Conservation (phyloP, 495 filamentous ascomycete species). For the Penicillium atrosanguineum region DNA sequence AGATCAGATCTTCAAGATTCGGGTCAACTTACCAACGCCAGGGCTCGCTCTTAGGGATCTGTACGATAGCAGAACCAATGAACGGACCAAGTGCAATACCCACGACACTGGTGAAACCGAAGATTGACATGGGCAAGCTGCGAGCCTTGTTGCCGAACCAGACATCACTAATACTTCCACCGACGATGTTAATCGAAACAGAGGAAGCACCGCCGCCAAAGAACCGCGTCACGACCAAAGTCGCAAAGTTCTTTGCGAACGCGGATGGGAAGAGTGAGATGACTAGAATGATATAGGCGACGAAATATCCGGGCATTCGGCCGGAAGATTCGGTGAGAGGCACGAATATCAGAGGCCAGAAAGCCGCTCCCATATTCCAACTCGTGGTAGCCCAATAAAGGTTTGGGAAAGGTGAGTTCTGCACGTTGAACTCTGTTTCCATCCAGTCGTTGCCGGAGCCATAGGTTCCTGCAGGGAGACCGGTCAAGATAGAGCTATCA, state of each 20-base stretch:
- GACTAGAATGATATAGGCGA: conserved; percentile 47
- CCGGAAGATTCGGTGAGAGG: conserved; percentile 54
- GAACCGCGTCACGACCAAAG: conserved; percentile 48
- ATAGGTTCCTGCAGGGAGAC: conserved; percentile 42
- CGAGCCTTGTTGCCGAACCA: conserved; percentile 39
- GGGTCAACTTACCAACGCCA: conserved; percentile 41
- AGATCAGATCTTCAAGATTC: not conserved
- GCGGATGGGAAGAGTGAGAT: conserved; percentile 49
- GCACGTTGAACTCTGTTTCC: conserved; percentile 37
- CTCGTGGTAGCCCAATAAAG: conserved; percentile 46
- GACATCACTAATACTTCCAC: conserved; percentile 45
- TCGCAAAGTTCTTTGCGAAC: conserved; percentile 51
- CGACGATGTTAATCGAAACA: conserved; percentile 46
- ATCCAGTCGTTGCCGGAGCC: conserved; percentile 39
- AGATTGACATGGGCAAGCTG: conserved; percentile 45
- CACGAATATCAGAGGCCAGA: conserved; percentile 50
- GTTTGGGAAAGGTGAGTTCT: conserved; percentile 44
- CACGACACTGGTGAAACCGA: conserved; percentile 41
- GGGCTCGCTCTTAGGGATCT: conserved; percentile 33
- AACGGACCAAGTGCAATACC: conserved; percentile 51
- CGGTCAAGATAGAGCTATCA: conserved; percentile 39
- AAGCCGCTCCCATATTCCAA: conserved; percentile 54
- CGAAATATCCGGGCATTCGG: conserved; percentile 48
- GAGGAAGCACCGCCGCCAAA: conserved; percentile 50
- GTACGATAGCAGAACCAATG: conserved; percentile 38